Base-by-base conservation (phyloP, 768 basidiomycete genomes). In the Boletus sp. region DNA sequence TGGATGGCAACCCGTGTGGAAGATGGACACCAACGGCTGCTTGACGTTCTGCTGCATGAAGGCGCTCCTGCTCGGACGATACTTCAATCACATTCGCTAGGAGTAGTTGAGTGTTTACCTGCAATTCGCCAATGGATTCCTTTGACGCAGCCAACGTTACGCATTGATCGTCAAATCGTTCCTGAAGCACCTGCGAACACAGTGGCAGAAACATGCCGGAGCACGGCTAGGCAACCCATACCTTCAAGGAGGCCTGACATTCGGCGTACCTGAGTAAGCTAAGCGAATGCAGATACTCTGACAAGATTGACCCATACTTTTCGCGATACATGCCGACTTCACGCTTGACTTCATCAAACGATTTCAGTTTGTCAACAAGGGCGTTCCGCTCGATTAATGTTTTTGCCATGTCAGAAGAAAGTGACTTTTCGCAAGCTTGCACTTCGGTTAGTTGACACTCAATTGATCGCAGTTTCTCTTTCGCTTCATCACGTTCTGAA, bases 121-220 rank as follows among this genome's bases (percentile, higher is more conserved):
- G 83, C 13, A 80, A 57, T 60, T 85, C 81, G 2, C 75, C 80
- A 19, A 76, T 66, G 6, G 78, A 72, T 55, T 86, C 83, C 59
- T 81, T 83, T 7, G 80, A 76, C 23, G 84, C 66, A 25, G 77
- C 74, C 44, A 84, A 66, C 2, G 81, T 79, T 7, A 80, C 69
- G 1, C 75, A 65, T 57, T 85, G 83, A 15, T 82, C 77, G 13
- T 87, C 84, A 49, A 80, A 81, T 25, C 83, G 77, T 50, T 87
- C 83, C 61, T 85, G 79, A 15, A 84, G 70, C 35, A 75, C 66
- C 77, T 82, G 55, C 19, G 42, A 34, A 30, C 2, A n/a, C 25
- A 13, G 3, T 55, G 39, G 30, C 9, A 52, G 52, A 30, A 19
- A 49, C 19, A 27, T n/a, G 1, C 32, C 10, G 19, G 7, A 14